Evolutionary conservation across 2,329 filamentous ascomycete genomes (phyloP).

Genomic region (Cladosporium sp.): DNA sequence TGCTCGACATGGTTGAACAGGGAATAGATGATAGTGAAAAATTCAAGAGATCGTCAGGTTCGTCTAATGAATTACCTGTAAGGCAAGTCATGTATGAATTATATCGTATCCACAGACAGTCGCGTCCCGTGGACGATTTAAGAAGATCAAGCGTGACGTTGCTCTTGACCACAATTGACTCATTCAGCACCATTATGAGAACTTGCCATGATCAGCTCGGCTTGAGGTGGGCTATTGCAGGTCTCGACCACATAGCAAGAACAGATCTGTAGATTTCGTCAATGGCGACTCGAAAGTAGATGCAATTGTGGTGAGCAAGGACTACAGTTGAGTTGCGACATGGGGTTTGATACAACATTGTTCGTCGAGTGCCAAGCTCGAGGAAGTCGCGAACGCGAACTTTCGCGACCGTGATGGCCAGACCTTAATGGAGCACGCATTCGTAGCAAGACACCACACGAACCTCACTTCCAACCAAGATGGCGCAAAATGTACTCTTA

Average conservation of each 20-base stretch:
- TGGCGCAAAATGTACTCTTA: slow-evolving; percentile 77
- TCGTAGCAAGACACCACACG: neutral
- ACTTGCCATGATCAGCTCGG: neutral
- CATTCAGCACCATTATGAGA: slow-evolving; percentile 5
- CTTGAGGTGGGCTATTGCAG: neutral
- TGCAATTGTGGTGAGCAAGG: neutral
- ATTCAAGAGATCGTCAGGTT: too few species aligned
- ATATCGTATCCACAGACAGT: neutral
- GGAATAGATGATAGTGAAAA: too few species aligned
- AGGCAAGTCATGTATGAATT: too few species aligned
- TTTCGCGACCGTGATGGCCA: slow-evolving; percentile 14
- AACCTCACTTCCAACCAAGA: slow-evolving; percentile 39
- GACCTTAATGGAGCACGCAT: neutral
- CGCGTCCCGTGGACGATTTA: neutral
- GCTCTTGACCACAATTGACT: neutral
- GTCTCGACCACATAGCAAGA: neutral
- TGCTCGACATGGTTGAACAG: neutral
- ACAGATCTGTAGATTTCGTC: neutral
- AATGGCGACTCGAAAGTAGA: neutral
- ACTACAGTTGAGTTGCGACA: neutral
- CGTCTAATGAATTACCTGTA: too few species aligned
- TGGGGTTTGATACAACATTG: neutral
- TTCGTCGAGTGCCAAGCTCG: neutral
- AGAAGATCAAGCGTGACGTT: neutral
- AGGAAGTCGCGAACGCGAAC: slow-evolving; percentile 4